A percentile compares a stretch with the other conserved stretches of the same genome.
These are phyloP conservation scores for Trifolium pratense DNA, from an alignment of 306 rosid genomes.

Conservation along the genomic window DNA sequence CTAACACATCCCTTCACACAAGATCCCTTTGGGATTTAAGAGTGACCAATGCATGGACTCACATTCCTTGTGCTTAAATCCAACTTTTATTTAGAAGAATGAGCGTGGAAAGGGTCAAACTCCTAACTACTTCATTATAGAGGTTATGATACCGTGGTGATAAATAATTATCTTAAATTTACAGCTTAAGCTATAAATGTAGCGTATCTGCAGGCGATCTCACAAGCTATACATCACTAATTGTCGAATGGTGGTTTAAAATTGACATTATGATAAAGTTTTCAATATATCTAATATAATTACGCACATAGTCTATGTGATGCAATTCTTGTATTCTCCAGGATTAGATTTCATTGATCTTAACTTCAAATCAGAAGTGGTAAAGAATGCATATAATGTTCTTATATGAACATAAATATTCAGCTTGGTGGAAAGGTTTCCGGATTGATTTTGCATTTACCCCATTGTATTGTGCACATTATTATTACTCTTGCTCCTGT, in stretches of 20 bases:
- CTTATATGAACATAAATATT: slow-evolving; percentile 6
- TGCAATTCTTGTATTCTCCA: not conserved
- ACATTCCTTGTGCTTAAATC: no score
- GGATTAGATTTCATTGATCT: slow-evolving; percentile 22
- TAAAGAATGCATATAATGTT: not conserved
- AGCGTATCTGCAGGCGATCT: not conserved
- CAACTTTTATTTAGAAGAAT: no score
- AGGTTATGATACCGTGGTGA: not conserved
- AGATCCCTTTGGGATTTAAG: not conserved
- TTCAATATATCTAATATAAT: slow-evolving; percentile 5
- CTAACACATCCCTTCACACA: not conserved
- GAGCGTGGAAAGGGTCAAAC: no score
- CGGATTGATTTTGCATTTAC: not conserved
- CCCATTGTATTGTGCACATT: not conserved
- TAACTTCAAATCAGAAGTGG: slow-evolving; percentile 7
- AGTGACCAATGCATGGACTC: not conserved
- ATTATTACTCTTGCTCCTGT: no score
- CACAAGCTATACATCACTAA: slow-evolving; percentile 5
- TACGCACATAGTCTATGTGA: slow-evolving; percentile 1
- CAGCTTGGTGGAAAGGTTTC: not conserved
- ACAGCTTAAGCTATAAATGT: slow-evolving; percentile 3
- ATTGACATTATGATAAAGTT: slow-evolving; percentile 12
- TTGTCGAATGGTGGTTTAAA: not conserved
- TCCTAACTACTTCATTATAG: slow-evolving; percentile 2
- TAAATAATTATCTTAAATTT: slow-evolving; percentile 3